A percentile compares a stretch with the other conserved stretches of the same genome.
Evolutionary conservation across 2,329 filamentous ascomycete genomes (phyloP).

Genomic region (Colletotrichum nymphaeae): DNA sequence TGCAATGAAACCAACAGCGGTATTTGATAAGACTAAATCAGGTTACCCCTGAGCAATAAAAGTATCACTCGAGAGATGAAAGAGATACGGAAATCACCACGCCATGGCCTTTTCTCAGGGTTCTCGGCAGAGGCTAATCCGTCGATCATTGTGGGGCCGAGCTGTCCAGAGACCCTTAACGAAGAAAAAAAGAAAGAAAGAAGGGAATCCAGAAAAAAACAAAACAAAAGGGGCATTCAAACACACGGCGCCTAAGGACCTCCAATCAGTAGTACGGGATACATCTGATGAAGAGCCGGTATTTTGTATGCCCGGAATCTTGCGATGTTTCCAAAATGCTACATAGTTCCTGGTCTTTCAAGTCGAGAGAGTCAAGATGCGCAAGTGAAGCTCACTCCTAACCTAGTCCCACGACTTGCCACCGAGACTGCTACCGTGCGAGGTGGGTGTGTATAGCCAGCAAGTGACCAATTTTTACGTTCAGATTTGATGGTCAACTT

Average conservation of each 20-base stretch:
- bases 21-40: no score
- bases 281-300: neutral
- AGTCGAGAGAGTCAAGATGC: no score
- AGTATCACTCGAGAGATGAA: neutral
- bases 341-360: no score
- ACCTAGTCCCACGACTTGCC: no score
- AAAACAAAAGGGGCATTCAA: neutral
- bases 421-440: no score
- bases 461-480: no score
- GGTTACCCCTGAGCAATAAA: no score
- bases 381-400: no score
- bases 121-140: neutral
- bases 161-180: neutral
- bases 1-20: neutral
- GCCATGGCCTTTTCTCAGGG: neutral
- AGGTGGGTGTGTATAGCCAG: no score
- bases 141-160: slow-evolving; percentile 27
- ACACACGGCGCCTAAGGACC: neutral
- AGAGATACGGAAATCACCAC: no score
- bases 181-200: neutral
- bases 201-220: neutral
- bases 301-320: neutral
- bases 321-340: no score
- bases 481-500: no score
- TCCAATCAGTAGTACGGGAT: neutral